A percentile compares a stretch with the other conserved stretches of the same genome.
These are phyloP conservation scores for Candida buenavistaensis DNA, from an alignment of 1,139 yeast genomes.

Conservation along the genomic window DNA sequence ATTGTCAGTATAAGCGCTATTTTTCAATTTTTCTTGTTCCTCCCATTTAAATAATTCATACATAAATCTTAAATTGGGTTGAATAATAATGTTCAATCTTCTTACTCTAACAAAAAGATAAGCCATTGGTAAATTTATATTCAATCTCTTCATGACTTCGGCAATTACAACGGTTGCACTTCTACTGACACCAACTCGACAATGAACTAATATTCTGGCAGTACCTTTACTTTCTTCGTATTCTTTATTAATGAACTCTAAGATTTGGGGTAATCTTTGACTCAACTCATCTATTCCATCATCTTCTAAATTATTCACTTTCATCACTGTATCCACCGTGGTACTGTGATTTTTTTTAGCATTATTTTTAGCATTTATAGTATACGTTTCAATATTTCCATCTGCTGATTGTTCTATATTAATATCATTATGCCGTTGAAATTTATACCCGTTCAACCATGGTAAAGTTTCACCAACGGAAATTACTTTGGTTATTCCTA, in stretches of 20 bases:
- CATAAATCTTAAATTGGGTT: conserved; percentile 50
- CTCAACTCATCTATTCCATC: conserved; percentile 49
- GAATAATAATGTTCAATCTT: conserved; percentile 47
- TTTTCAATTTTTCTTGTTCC: conserved; percentile 20
- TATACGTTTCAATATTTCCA: conserved; percentile 35
- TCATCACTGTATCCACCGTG: conserved; percentile 37
- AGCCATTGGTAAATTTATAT: conserved; percentile 39
- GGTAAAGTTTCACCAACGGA: conserved; percentile 85
- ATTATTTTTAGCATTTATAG: conserved; percentile 21
- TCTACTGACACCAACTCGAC: conserved; percentile 52
- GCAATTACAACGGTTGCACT: conserved; percentile 53
- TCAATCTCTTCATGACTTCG: conserved; percentile 45
- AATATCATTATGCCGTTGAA: conserved; percentile 28
- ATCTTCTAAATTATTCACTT: conserved; percentile 47
- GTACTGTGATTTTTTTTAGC: conserved; percentile 6
- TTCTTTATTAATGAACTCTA: conserved; percentile 36
- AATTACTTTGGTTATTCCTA: conserved; percentile 75
- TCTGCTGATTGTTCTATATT: conserved; percentile 23
- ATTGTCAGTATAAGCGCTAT: conserved; percentile 1
- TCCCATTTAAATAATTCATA: conserved; percentile 53
- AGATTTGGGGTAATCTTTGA: conserved; percentile 34
- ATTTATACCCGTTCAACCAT: conserved; percentile 49
- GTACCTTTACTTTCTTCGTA: conserved; percentile 27
- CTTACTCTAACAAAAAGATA: conserved; percentile 48
- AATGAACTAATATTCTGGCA: conserved; percentile 43